A percentile compares a stretch with the other conserved stretches of the same genome.
These are phyloP conservation scores for Chlorella sp. DNA, from an alignment of 139 green algal genomes.

Conservation along the genomic window DNA sequence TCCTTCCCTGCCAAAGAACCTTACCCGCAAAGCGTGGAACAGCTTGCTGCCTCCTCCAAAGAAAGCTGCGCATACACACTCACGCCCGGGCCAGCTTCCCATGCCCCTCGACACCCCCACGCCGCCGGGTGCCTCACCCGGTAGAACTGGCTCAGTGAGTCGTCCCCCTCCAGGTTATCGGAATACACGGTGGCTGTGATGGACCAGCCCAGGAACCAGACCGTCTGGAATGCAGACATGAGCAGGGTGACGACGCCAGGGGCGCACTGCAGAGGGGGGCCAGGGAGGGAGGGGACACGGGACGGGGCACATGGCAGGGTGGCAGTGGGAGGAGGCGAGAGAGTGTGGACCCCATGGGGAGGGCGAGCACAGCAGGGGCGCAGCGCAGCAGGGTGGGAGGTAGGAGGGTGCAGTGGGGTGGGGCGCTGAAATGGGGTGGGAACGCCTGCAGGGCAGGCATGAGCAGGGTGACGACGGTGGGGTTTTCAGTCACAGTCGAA, in stretches of 20 bases:
- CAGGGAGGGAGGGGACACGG: neutral
- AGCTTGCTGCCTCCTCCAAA: too few species aligned
- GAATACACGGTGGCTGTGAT: conserved; percentile 2
- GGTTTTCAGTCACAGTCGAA: too few species aligned
- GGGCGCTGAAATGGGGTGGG: too few species aligned
- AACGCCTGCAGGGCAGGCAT: too few species aligned
- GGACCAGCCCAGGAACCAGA: conserved; percentile 3
- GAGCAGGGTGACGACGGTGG: too few species aligned
- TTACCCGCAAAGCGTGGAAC: too few species aligned
- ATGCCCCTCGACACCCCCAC: neutral
- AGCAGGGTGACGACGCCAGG: neutral
- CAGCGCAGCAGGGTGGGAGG: too few species aligned
- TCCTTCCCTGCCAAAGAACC: too few species aligned
- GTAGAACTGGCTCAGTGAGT: neutral
- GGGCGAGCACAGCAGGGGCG: too few species aligned
- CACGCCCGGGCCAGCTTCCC: too few species aligned
- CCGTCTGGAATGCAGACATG: neutral
- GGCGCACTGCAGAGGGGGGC: neutral
- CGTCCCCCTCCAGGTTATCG: neutral
- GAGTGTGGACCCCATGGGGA: neutral
- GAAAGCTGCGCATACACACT: too few species aligned
- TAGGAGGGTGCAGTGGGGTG: too few species aligned
- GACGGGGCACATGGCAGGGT: neutral
- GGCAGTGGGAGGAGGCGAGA: neutral
- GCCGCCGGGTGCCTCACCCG: neutral